These are phyloP conservation scores for Funneliformis mosseae DNA, from an alignment of 192 early-diverging fungal species.

Conservation along the genomic window DNA sequence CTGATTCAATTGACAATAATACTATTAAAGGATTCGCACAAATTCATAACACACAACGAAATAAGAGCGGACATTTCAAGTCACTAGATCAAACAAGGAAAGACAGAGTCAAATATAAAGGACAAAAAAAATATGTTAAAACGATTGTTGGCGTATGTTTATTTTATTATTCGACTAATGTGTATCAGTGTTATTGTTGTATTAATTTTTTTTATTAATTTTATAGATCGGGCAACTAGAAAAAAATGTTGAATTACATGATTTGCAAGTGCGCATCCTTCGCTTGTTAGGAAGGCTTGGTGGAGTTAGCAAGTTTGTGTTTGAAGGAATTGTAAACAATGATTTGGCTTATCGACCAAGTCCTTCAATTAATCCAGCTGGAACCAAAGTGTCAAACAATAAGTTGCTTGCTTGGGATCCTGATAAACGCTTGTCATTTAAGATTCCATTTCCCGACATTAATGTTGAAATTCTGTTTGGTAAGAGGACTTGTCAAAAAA, in stretches of 20 bases:
- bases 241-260: slow-evolving; percentile 44
- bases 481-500: slow-evolving; percentile 21
- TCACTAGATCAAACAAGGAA: background rate
- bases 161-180: background rate
- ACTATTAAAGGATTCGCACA: slow-evolving; percentile 22
- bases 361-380: slow-evolving; percentile 1
- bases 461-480: slow-evolving; percentile 68
- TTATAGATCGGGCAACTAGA: slow-evolving; percentile 15
- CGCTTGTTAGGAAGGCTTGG: slow-evolving; percentile 68
- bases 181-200: background rate
- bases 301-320: slow-evolving; percentile 53
- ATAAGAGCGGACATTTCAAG: background rate
- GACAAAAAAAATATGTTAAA: background rate
- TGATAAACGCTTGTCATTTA: slow-evolving; percentile 56
- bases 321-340: slow-evolving; percentile 24
- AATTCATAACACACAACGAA: background rate
- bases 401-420: slow-evolving; percentile 70
- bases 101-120: background rate
- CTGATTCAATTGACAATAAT: slow-evolving; percentile 34
- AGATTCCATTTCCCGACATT: slow-evolving; percentile 69
- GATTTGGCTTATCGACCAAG: background rate
- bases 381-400: slow-evolving; percentile 30
- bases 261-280: slow-evolving; percentile 63
- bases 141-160: slow-evolving; percentile 1
- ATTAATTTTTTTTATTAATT: background rate